Percentiles rank a stretch among this genome's conserved stretches.
Evolutionary conservation across 495 filamentous ascomycete genomes (phyloP).

Genomic region (Tuber calosporum): DNA sequence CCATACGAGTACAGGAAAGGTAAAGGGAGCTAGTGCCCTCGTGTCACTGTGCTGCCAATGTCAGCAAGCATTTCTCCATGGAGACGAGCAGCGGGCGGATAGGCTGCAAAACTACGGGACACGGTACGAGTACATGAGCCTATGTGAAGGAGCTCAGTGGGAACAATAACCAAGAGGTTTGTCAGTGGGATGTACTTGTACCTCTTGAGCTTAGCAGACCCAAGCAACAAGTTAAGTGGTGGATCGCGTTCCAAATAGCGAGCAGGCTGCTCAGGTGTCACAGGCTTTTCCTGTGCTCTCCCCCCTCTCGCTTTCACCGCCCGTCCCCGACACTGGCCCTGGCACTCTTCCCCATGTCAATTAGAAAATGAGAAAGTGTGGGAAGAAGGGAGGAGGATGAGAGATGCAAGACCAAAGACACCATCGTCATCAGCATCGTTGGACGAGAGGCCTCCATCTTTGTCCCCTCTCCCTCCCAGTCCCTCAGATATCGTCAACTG

Average conservation of each 20-base stretch:
- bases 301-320: constrained; percentile 14
- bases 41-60: neutral
- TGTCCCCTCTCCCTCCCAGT: constrained; percentile 19
- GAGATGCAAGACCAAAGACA: neutral
- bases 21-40: neutral
- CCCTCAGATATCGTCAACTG: constrained; percentile 30
- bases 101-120: constrained; percentile 22
- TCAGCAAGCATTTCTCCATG: neutral
- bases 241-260: constrained; percentile 26
- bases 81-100: constrained; percentile 18
- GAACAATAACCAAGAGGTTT: constrained; percentile 22
- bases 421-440: neutral
- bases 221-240: constrained; percentile 24
- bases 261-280: constrained; percentile 24
- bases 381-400: neutral
- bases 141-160: constrained; percentile 20
- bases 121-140: constrained; percentile 14
- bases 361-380: neutral
- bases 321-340: constrained; percentile 30
- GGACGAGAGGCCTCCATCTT: constrained; percentile 20
- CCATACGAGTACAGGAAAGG: neutral
- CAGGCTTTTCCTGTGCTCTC: constrained; percentile 9
- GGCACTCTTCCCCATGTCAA: neutral
- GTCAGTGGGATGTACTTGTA: constrained; percentile 30
- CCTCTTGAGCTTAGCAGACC: constrained; percentile 27